Evolutionary conservation across 345 rosid genomes (phyloP).

Genomic region (Brassica cretica): DNA sequence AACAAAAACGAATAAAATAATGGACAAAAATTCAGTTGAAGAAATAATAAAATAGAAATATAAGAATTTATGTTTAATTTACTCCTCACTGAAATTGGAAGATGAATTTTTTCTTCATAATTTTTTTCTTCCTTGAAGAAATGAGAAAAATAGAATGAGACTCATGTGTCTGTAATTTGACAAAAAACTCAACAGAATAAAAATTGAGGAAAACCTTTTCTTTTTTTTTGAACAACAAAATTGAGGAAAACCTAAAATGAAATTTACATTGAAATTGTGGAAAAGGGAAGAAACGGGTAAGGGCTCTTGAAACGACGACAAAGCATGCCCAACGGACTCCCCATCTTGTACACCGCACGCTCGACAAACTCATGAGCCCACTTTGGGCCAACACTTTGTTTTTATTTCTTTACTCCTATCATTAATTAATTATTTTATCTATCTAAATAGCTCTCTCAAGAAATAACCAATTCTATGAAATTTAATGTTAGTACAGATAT

Average conservation of each 20-base stretch:
- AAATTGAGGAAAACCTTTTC: too few relatives aligned
- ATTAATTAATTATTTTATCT: background rate
- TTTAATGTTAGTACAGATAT: background rate
- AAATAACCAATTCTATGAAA: background rate
- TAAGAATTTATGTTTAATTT: background rate
- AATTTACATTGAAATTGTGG: background rate
- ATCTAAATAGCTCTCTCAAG: background rate
- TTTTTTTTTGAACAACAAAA: too few relatives aligned
- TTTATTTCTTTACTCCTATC: background rate
- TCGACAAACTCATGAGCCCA: conserved; percentile 45
- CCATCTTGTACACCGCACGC: conserved; percentile 47
- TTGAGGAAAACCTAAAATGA: background rate
- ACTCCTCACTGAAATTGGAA: background rate
- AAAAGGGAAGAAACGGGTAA: conserved; percentile 25
- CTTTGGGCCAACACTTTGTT: conserved; percentile 36
- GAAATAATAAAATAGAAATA: too few relatives aligned
- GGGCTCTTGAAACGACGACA: conserved; percentile 40
- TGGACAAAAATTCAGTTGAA: background rate
- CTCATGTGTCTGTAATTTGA: background rate
- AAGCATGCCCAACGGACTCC: conserved; percentile 47
- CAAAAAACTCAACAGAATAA: background rate
- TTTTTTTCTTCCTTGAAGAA: background rate
- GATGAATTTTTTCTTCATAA: too few relatives aligned
- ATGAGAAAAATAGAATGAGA: background rate
- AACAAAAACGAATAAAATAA: too few relatives aligned